Evolutionary conservation across 1,284 basidiomycete genomes (phyloP), one percentile per base, ranked within the genome.

Genomic region (Cutaneotrichosporon arboriforme): DNA sequence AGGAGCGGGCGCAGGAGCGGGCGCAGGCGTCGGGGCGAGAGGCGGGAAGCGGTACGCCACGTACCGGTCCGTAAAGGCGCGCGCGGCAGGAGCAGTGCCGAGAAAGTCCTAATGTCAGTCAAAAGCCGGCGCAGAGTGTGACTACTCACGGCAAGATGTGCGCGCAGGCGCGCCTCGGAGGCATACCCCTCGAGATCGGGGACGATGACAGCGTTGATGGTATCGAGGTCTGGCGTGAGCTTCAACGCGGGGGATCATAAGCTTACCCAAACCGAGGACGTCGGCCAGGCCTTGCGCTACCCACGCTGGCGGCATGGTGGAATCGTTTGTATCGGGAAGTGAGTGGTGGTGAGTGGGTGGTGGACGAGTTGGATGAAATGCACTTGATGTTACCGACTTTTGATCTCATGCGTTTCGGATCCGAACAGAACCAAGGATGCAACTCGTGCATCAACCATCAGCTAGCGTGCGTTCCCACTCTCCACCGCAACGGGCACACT

Each of bases 211-310:
- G 66, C 57, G 41, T 62, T 59, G 26, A 75, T 65, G 2, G 70
- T 66, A 38, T 69, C 65, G n/a, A 67, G 62, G 51, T 73, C 73
- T 75, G 49, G 7, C n/a, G 44, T 53, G 40, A 60, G 53, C 43
- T 17, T 4, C 2, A 1, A 22, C 9, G 14, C 48, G 0, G 3
- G n/a, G 4, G 12, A 10, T 12, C n/a, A 4, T 1, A 1, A 41
- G 49, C 70, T 57, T 46, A 72, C 71, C 71, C 15, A 73, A 57
- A 21, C 69, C 69, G 14, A 73, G 58, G 14, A 72, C 59, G 18
- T 57, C 54, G 8, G 60, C 49, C 12, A 73, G 59, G 17, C 67
- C 65, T 49, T 64, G 62, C n/a, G 66, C 52, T 10, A 72, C 62
- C 71, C 71, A 73, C 36, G 63, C 43, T 26, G 71, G 70, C 20